Percentiles rank a stretch among this genome's conserved stretches.
These are phyloP conservation scores for Purshia tridentata DNA, from an alignment of 306 rosid species.

Conservation along the genomic window DNA sequence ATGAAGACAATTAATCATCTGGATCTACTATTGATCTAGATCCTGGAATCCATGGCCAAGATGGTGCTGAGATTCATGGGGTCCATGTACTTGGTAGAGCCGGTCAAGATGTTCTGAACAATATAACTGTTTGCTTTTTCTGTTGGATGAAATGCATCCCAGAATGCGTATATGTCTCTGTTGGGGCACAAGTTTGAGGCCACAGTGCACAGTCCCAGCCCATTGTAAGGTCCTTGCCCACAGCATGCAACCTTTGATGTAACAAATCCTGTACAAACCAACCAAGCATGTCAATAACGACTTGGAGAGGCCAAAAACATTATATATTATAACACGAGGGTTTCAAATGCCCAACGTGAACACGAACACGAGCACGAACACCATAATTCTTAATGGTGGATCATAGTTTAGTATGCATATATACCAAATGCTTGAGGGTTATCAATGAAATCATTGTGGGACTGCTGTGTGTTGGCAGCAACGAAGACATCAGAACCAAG, in stretches of 20 bases:
- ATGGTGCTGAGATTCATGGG: slow-evolving; percentile 88
- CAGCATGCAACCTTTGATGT: slow-evolving; percentile 77
- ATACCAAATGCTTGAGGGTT: slow-evolving; percentile 58
- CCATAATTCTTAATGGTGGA: no score
- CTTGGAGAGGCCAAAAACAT: no score
- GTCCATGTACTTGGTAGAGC: slow-evolving; percentile 56
- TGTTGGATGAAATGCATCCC: slow-evolving; percentile 84
- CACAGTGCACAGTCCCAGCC: slow-evolving; percentile 59
- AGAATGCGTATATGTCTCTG: slow-evolving; percentile 61
- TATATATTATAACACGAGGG: no score
- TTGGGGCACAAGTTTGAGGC: slow-evolving; percentile 62
- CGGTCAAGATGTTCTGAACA: slow-evolving; percentile 38
- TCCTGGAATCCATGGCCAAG: slow-evolving; percentile 56
- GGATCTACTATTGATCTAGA: not conserved
- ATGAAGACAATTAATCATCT: no score
- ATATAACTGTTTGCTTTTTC: slow-evolving; percentile 50
- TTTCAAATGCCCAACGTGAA: no score
- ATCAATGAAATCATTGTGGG: slow-evolving; percentile 38
- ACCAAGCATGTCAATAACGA: not conserved
- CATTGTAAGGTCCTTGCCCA: slow-evolving; percentile 85
- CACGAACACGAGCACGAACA: no score
- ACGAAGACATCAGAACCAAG: slow-evolving; percentile 56
- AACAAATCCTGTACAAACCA: slow-evolving; percentile 45
- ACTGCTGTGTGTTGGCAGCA: slow-evolving; percentile 50
- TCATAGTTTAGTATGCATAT: not conserved